Evolutionary conservation across 805 yeast species (phyloP).

Genomic region (Schizosaccharomyces osmophilus): DNA sequence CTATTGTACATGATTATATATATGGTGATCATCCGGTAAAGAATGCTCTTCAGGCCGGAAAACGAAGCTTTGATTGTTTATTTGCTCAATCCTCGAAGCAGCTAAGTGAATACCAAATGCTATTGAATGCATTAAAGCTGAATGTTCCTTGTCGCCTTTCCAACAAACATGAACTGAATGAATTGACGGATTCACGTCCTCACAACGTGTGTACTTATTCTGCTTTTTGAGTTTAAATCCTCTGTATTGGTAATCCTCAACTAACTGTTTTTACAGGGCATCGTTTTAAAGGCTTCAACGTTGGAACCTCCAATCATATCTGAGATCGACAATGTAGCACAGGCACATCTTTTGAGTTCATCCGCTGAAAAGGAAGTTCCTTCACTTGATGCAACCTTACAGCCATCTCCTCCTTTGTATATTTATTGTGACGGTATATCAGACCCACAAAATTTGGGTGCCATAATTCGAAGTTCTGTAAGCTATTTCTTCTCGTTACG

Average conservation of each 20-base stretch:
- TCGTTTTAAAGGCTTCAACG: background rate
- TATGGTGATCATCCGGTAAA: background rate
- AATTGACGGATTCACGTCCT: background rate
- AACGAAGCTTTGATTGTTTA: background rate
- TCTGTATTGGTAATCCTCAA: background rate
- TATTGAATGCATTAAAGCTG: background rate
- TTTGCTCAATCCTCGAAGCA: background rate
- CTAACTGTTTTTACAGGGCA: background rate
- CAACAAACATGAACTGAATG: background rate
- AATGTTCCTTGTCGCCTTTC: background rate
- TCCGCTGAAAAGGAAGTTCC: too few species aligned
- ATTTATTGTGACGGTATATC: background rate
- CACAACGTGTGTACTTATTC: background rate
- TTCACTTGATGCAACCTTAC: too few species aligned
- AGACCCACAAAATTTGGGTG: background rate
- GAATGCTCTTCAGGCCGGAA: background rate
- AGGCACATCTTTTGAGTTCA: too few species aligned
- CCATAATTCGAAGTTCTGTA: background rate
- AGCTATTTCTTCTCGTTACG: background rate
- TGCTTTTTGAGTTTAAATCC: background rate
- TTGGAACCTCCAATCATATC: background rate
- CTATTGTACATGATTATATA: background rate
- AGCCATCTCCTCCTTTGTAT: background rate
- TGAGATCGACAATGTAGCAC: background rate
- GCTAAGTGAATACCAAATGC: background rate